phyloP scores from a whole-genome alignment of 345 rosid genomes.

The Iberis pinnata region DNA sequence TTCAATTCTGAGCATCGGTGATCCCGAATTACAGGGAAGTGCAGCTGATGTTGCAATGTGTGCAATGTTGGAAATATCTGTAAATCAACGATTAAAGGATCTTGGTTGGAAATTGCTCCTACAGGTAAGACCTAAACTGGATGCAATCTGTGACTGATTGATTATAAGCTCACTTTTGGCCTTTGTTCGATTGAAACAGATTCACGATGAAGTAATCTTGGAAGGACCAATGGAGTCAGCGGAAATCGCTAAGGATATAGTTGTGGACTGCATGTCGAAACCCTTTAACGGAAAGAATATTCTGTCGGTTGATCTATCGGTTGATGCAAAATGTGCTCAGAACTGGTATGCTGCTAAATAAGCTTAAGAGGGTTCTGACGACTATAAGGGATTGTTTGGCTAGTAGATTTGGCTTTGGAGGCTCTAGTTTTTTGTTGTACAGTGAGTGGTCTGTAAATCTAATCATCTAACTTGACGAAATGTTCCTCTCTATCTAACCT shows the following conservation, averaged over 20 bases:
- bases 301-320: slow-evolving; percentile 71
- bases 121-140: slow-evolving; percentile 44
- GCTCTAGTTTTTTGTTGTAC: no score
- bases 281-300: slow-evolving; percentile 70
- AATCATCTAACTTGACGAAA: slow-evolving; percentile 8
- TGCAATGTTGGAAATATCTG: slow-evolving; percentile 84
- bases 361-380: background rate
- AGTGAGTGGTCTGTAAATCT: no score
- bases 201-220: slow-evolving; percentile 94
- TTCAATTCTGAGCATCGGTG: slow-evolving; percentile 6
- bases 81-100: slow-evolving; percentile 45
- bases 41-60: slow-evolving; percentile 99
- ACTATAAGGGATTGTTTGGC: no score
- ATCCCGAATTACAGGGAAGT: slow-evolving; percentile 61
- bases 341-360: slow-evolving; percentile 92
- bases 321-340: slow-evolving; percentile 88
- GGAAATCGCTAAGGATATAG: slow-evolving; percentile 70
- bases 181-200: slow-evolving; percentile 34
- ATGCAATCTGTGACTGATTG: background rate
- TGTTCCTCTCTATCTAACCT: no score
- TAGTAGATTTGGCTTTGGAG: no score
- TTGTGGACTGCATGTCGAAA: slow-evolving; percentile 79
- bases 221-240: slow-evolving; percentile 94
- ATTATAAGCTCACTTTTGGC: background rate
- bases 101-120: slow-evolving; percentile 89